A percentile compares a stretch with the other conserved stretches of the same genome.
Evolutionary conservation across 2,329 filamentous ascomycete species (phyloP).

Genomic region (Cadophora sp.): DNA sequence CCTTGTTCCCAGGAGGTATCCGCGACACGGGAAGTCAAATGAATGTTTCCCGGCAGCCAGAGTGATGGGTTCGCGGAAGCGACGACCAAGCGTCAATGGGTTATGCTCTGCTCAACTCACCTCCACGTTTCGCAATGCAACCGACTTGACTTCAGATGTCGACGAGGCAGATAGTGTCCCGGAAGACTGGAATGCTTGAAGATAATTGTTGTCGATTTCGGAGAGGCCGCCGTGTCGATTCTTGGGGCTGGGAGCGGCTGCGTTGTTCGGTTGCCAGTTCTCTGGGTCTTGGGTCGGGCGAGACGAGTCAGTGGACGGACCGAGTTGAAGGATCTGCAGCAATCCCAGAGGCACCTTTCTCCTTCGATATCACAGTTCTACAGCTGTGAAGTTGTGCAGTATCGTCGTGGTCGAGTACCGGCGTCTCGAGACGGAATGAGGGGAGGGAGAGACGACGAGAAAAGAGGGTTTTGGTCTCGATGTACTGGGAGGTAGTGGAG

Average conservation of each 20-base stretch:
- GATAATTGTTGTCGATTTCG: conserved; percentile 4
- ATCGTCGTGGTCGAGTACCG: not conserved
- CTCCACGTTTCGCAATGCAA: conserved; percentile 16
- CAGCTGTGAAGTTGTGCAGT: not conserved
- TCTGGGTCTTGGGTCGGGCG: conserved; percentile 10
- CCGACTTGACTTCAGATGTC: conserved; percentile 1
- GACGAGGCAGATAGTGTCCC: conserved; percentile 1
- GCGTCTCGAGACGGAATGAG: conserved; percentile 9
- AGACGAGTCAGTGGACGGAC: not conserved
- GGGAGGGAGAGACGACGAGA: not conserved
- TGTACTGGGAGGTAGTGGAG: not conserved
- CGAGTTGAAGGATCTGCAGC: conserved; percentile 1
- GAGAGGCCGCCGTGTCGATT: conserved; percentile 22
- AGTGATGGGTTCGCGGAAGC: conserved; percentile 27
- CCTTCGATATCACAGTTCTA: not conserved
- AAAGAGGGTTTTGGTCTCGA: not conserved
- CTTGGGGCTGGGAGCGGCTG: conserved; percentile 7
- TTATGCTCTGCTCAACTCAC: conserved; percentile 22
- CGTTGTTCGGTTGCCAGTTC: conserved; percentile 10
- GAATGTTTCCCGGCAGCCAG: conserved; percentile 24
- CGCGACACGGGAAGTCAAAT: conserved; percentile 23
- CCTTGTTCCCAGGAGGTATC: conserved; percentile 12
- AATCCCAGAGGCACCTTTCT: not conserved
- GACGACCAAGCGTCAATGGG: conserved; percentile 26
- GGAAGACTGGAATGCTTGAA: conserved; percentile 3